Conservation (phyloP, 2,329 filamentous ascomycete genomes). For the Domatiomyces globalis region DNA sequence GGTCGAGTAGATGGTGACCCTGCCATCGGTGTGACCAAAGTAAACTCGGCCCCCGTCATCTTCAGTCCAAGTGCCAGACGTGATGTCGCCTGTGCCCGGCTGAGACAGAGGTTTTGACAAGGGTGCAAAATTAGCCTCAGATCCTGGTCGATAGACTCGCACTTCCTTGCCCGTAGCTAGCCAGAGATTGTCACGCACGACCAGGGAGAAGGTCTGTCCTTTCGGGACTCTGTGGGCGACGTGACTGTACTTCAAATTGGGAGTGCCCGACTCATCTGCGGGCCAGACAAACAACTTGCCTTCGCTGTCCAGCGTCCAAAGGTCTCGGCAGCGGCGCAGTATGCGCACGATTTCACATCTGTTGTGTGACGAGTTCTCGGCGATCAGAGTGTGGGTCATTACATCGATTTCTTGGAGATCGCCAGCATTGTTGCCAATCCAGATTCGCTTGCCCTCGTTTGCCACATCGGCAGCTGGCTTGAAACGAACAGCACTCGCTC, state of each 20-base stretch:
- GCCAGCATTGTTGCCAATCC: conserved; percentile 79
- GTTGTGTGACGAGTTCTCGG: conserved; percentile 59
- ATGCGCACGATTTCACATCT: conserved; percentile 72
- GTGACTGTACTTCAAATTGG: conserved; percentile 59
- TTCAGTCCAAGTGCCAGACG: conserved; percentile 62
- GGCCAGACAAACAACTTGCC: conserved; percentile 81
- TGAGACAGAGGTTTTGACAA: conserved; percentile 48
- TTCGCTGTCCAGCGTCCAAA: conserved; percentile 88
- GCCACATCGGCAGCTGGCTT: conserved; percentile 65
- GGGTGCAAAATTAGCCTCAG: conserved; percentile 48
- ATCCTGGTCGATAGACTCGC: conserved; percentile 64
- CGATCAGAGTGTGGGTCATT: conserved; percentile 52
- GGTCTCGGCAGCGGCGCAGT: conserved; percentile 68
- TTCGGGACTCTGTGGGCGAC: conserved; percentile 65
- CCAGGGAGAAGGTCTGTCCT: conserved; percentile 76
- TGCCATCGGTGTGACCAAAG: conserved; percentile 85
- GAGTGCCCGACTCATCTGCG: conserved; percentile 57
- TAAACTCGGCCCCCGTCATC: conserved; percentile 67
- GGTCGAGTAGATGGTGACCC: conserved; percentile 81
- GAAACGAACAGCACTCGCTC: conserved; percentile 68
- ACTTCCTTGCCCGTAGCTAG: conserved; percentile 77
- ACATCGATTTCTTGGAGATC: conserved; percentile 86
- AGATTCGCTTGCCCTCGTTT: conserved; percentile 67
- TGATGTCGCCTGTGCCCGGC: conserved; percentile 69
- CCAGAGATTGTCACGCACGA: conserved; percentile 77